Evolutionary conservation across 441 rosid genomes (phyloP).

Genomic region (Aquilaria agallochum): DNA sequence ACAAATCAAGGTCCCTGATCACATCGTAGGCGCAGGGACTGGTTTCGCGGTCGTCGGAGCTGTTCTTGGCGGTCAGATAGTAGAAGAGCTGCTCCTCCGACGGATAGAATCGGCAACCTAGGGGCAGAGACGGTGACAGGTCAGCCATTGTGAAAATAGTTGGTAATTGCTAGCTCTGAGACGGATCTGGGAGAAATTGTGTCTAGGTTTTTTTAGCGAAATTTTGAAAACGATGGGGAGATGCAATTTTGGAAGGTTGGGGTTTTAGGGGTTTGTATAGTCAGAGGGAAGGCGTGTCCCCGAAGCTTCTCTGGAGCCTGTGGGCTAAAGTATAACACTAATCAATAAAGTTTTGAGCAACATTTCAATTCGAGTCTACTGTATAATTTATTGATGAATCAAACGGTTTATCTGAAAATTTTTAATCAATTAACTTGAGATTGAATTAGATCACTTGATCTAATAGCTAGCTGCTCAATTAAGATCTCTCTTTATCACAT

Average conservation of each 20-base stretch:
- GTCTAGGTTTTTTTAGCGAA: background rate
- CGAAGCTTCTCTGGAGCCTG: slow-evolving; percentile 2
- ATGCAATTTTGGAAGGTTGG: background rate
- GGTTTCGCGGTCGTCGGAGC: background rate
- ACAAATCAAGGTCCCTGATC: slow-evolving; percentile 37
- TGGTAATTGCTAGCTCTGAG: background rate
- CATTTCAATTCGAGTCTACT: too few species aligned
- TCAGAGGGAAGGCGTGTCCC: background rate
- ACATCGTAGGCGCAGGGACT: slow-evolving; percentile 24
- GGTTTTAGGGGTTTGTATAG: slow-evolving; percentile 7
- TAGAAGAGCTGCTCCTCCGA: slow-evolving; percentile 42
- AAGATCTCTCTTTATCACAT: too few species aligned
- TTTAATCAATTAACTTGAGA: too few species aligned
- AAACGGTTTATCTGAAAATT: too few species aligned
- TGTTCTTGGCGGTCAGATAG: slow-evolving; percentile 44
- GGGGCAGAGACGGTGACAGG: slow-evolving; percentile 25
- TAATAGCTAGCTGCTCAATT: too few species aligned
- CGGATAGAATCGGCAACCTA: slow-evolving; percentile 49
- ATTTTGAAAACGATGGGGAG: background rate
- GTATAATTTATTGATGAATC: too few species aligned
- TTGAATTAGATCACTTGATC: too few species aligned
- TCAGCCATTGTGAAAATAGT: slow-evolving; percentile 11
- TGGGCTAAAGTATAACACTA: too few species aligned
- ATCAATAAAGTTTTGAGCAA: too few species aligned
- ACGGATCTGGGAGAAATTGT: background rate